Percentiles rank a stretch among this genome's conserved stretches.
These are phyloP conservation scores for Taphrina pruni DNA, from an alignment of 1,139 yeast genomes.

Conservation along the genomic window DNA sequence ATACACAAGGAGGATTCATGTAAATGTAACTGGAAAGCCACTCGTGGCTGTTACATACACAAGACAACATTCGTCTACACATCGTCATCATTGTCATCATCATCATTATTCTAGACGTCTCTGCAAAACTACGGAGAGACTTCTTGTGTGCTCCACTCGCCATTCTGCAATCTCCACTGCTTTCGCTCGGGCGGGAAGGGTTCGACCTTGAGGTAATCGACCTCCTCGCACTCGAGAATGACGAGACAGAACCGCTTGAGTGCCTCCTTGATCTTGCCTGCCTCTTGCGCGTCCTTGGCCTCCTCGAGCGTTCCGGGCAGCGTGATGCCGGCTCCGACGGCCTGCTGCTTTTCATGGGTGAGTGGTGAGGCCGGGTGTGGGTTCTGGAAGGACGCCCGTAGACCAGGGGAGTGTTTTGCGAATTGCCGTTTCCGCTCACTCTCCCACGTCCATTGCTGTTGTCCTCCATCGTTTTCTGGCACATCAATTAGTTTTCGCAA, in stretches of 20 bases:
- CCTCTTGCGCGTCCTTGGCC: slow-evolving; percentile 28
- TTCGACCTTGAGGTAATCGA: slow-evolving; percentile 35
- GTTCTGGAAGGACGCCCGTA: slow-evolving; percentile 33
- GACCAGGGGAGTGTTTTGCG: slow-evolving; percentile 38
- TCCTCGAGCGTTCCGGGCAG: slow-evolving; percentile 33
- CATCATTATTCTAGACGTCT: no score
- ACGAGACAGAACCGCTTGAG: slow-evolving; percentile 36
- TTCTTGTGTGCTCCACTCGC: slow-evolving; percentile 13
- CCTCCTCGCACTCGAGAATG: slow-evolving; percentile 28
- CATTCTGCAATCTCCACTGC: slow-evolving; percentile 25
- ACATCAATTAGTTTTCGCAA: slow-evolving; percentile 5
- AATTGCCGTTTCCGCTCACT: slow-evolving; percentile 35
- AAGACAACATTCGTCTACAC: background rate
- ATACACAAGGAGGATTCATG: slow-evolving; percentile 22
- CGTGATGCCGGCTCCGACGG: slow-evolving; percentile 17
- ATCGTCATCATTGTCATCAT: background rate
- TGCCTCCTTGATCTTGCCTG: slow-evolving; percentile 18
- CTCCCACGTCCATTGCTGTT: slow-evolving; percentile 33
- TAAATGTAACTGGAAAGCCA: no score
- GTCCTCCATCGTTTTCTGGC: background rate
- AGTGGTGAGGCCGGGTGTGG: slow-evolving; percentile 34
- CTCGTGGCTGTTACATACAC: no score
- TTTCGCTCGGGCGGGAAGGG: slow-evolving; percentile 33
- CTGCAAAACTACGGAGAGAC: slow-evolving; percentile 12
- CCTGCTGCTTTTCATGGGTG: slow-evolving; percentile 24